Evolutionary conservation across 768 basidiomycete species (phyloP).

Genomic region (Russula earlei): DNA sequence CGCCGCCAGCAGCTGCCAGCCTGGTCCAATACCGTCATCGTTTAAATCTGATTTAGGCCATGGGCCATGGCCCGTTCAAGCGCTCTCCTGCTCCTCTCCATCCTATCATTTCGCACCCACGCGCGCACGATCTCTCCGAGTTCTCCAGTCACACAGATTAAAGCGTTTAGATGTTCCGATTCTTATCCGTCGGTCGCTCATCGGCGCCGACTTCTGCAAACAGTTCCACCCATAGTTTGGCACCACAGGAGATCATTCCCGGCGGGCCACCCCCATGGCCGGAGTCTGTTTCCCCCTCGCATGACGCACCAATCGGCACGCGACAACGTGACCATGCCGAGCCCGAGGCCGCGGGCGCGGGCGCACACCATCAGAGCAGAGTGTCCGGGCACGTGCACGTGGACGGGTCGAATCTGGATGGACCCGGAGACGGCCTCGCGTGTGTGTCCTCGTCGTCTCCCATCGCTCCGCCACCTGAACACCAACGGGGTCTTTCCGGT

Average conservation of each 20-base stretch:
- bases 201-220: neutral
- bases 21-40: neutral
- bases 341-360: neutral
- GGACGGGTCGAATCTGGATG: neutral
- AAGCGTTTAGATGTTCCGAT: neutral
- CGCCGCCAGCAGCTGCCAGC: neutral
- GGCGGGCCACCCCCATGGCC: slow-evolving; percentile 12
- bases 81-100: neutral
- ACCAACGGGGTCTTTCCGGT: too few relatives aligned
- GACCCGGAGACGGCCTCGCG: neutral
- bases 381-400: too few relatives aligned
- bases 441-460: too few relatives aligned
- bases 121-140: neutral
- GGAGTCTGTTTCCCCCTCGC: neutral
- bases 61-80: neutral
- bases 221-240: neutral
- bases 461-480: too few relatives aligned
- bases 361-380: too few relatives aligned
- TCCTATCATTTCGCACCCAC: neutral
- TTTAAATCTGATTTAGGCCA: neutral
- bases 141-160: neutral
- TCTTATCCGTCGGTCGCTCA: neutral
- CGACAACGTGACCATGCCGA: neutral
- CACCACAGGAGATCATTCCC: neutral
- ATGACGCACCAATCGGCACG: neutral